Evolutionary conservation across 2,329 filamentous ascomycete genomes (phyloP), one percentile per base, ranked within the genome.

Genomic region (Fusarium brachygibbosum): DNA sequence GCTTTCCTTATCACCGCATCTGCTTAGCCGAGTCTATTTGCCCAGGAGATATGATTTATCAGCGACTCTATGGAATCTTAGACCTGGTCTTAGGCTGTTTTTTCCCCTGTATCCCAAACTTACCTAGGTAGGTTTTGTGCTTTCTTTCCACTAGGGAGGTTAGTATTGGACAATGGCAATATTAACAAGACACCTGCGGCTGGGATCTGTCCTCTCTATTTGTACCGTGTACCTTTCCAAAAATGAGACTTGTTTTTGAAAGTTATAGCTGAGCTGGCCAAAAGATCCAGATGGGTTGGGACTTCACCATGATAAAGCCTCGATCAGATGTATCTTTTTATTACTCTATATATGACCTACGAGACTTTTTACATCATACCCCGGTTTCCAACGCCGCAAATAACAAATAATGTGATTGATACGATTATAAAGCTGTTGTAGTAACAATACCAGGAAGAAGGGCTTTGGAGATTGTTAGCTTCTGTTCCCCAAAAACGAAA

Each of bases 391-490:
- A 65, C 46, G 53, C 60, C 32, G 12, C n/a, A 32, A 58, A 46
- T 21, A 38, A 21, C 37, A 51, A 52, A 37, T 38, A 62, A 31
- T 59, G 29, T 16, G 31, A 63, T 19, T 38, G 50, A 38, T 63
- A 29, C 12, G 34, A 67, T 19, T 44, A 58, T 38, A 37, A 63
- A 34, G 41, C 37, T 35, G 51, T 34, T 35, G 41, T 46, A 31
- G 19, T 25, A 42, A 48, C 42, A 38, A 58, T 34, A 56, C 38
- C 35, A 58, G 29, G 44, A 40, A 19, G 34, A 38, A 31, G 58
- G 40, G 28, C 58, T 67, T 69, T 25, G 45, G 41, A 52, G 37
- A 42, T 63, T 48, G 57, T 69, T 70, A 68, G 66, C 66, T 59
- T 70, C 54, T 44, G 53, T 50, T 55, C 42, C 41, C 54, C 64